Base-by-base conservation (phyloP, 257 asterid species). In the Penstemon barbatus region DNA sequence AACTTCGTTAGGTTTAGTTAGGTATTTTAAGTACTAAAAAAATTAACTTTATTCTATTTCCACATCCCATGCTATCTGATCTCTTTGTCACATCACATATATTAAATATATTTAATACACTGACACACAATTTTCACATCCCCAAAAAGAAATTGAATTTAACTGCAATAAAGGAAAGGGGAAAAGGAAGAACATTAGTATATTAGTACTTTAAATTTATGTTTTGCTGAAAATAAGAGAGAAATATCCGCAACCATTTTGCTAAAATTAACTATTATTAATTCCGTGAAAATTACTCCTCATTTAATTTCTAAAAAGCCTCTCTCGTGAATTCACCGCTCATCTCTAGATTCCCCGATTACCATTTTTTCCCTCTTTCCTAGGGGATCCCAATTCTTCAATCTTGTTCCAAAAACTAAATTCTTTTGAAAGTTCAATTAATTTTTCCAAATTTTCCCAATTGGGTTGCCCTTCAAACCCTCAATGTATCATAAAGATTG, bases 261-360 rank as follows among this genome's bases (percentile, higher is more conserved):
- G 38, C 67, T 46, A 44, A 57, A 68, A 62, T 55, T 25, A 52
- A 64, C 37, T 38, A 65, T 15, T 15, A 69, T 58, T 70, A 46
- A 57, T 71, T 65, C 72, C 82, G 71, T 80, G 74, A 69, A 64
- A 70, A 52, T 68, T 63, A 80, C 81, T 81, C 73, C 44, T 74
- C 75, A 70, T 72, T 75, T 75, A 78, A 78, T 75, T 66, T 71
- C 52, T 12, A 11, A 41, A 56, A 70, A 40, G 63, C 72, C 71
- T 61, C 72, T 77, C 80, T 63, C 87, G 79, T 80, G 82, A 79
- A 68, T 76, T 66, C 81, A 75, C 85, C 85, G 77, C 77, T 63
- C 71, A 71, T 66, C 44, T 69, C 62, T 63, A 67, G 78, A 78
- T 78, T 76, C 76, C 73, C 58, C 75, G 45, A 75, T 77, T 76